Base-by-base conservation (phyloP, 495 filamentous ascomycete genomes). In the Hyphodiscus hymeniophilus region DNA sequence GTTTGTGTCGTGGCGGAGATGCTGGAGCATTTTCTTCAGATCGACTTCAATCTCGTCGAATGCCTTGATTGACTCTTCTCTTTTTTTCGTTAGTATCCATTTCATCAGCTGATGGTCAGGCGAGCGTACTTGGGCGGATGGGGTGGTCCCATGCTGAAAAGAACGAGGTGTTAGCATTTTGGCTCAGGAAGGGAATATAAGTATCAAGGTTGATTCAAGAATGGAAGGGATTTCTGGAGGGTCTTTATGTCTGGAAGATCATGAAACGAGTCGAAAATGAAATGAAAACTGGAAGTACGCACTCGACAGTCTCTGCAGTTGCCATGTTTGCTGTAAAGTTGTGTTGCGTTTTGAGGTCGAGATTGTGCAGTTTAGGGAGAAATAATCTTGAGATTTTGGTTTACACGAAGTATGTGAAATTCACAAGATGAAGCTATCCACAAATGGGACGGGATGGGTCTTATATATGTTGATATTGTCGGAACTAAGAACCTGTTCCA, bases 231-330 rank as follows among this genome's bases (percentile, higher is more conserved):
- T n/a, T n/a, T n/a, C n/a, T n/a, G n/a, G n/a, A n/a, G n/a, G n/a
- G n/a, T n/a, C n/a, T n/a, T n/a, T n/a, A n/a, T n/a, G n/a, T n/a
- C n/a, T n/a, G n/a, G n/a, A n/a, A n/a, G n/a, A n/a, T n/a, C n/a
- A n/a, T n/a, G n/a, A n/a, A n/a, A n/a, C n/a, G n/a, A n/a, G n/a
- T n/a, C n/a, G n/a, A n/a, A n/a, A n/a, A n/a, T n/a, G n/a, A n/a
- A n/a, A n/a, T n/a, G n/a, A n/a, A n/a, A n/a, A n/a, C n/a, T n/a
- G n/a, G n/a, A n/a, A n/a, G n/a, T n/a, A n/a, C n/a, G n/a, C n/a
- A n/a, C 3, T 71, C 48, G 17, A 73, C 69, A 4, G 70, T 75
- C n/a, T 75, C 72, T 45, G 63, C 69, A 45, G 72, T 76, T 11
- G 75, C 73, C 75, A 76, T 63, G 38, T 26, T 47, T 21, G 35